Evolutionary conservation across 176 grass and related monocot genomes (phyloP).

Genomic region (Bothriochloa decipiens): DNA sequence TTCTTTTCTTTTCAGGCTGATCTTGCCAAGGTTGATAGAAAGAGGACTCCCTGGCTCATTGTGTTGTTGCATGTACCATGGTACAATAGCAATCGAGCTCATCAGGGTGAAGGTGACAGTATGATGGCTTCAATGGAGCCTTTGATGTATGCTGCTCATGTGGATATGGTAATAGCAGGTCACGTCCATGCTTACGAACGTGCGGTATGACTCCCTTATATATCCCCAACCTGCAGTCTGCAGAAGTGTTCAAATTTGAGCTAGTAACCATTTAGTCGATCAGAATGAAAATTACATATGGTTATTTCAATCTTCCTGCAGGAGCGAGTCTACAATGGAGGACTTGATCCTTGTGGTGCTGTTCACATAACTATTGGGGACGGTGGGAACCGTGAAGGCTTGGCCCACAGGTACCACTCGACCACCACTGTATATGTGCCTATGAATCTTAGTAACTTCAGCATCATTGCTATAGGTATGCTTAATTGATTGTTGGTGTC

Average conservation of each 20-base stretch:
- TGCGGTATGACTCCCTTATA: conserved; percentile 54
- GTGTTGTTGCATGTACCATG: conserved; percentile 79
- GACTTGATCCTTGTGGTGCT: conserved; percentile 69
- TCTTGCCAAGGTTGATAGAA: conserved; percentile 78
- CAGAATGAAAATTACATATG: background rate
- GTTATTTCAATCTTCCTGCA: conserved; percentile 33
- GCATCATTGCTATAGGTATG: background rate
- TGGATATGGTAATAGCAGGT: conserved; percentile 82
- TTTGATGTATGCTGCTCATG: conserved; percentile 74
- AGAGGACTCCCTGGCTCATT: conserved; percentile 79
- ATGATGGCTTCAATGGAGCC: conserved; percentile 85
- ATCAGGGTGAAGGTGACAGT: conserved; percentile 75
- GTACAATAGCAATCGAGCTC: conserved; percentile 97
- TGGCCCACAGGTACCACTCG: conserved; percentile 64
- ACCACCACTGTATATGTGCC: background rate
- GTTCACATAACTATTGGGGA: conserved; percentile 96
- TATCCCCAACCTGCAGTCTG: background rate
- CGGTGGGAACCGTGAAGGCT: conserved; percentile 92
- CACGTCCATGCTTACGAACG: conserved; percentile 99
- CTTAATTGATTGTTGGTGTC: background rate
- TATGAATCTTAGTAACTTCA: background rate
- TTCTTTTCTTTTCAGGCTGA: conserved; percentile 58
- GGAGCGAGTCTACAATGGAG: conserved; percentile 67
- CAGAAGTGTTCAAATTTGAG: conserved; percentile 1
- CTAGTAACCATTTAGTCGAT: background rate